Evolutionary conservation across 148 eudicot genomes (phyloP).

Genomic region (Vaccinium corymbosum): DNA sequence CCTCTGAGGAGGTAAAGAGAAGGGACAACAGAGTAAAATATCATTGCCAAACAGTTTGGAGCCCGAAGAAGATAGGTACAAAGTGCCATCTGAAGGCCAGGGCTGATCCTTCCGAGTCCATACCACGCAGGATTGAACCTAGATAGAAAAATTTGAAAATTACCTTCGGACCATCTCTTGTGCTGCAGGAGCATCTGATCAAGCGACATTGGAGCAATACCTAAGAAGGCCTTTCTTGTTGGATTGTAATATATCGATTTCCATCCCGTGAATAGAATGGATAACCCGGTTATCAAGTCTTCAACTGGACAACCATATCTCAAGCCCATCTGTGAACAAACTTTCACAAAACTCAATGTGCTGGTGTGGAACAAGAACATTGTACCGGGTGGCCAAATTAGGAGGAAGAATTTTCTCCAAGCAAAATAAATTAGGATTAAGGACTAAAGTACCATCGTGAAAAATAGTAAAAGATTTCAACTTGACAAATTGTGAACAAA

Average conservation of each 20-base stretch:
- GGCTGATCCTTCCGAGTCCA: slow-evolving; percentile 48
- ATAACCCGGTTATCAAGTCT: slow-evolving; percentile 75
- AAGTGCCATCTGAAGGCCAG: slow-evolving; percentile 50
- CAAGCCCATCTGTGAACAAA: slow-evolving; percentile 56
- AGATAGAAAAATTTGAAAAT: slow-evolving; percentile 59
- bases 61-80: slow-evolving; percentile 56
- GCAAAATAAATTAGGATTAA: no score
- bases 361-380: background rate
- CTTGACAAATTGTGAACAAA: background rate
- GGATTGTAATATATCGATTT: slow-evolving; percentile 64
- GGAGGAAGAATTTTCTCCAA: no score
- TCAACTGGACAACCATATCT: slow-evolving; percentile 79
- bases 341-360: background rate
- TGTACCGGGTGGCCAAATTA: no score
- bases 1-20: slow-evolving; percentile 59
- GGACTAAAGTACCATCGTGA: background rate
- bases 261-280: slow-evolving; percentile 79
- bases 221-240: slow-evolving; percentile 48
- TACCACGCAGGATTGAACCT: slow-evolving; percentile 55
- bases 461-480: background rate
- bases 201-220: slow-evolving; percentile 55
- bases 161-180: slow-evolving; percentile 92
- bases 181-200: slow-evolving; percentile 62
- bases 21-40: slow-evolving; percentile 59
- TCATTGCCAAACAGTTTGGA: slow-evolving; percentile 42